Percentiles rank a stretch among this genome's conserved stretches.
These are phyloP conservation scores for Leishmania mexicana DNA, from an alignment of 208 protist species.

Conservation along the genomic window DNA sequence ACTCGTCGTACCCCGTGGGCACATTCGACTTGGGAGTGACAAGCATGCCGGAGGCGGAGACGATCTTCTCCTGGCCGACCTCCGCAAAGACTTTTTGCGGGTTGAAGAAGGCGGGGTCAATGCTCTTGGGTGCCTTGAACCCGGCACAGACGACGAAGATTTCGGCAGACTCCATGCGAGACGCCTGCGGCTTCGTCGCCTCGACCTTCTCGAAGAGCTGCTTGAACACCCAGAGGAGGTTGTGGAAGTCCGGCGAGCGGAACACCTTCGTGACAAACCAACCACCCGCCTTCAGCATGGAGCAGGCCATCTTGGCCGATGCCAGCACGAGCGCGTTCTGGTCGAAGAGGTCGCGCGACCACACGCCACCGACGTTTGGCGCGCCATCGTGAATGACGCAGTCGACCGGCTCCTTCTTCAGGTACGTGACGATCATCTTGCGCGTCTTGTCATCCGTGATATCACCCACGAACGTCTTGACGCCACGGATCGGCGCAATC, in stretches of 20 bases:
- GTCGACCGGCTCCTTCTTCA: slow-evolving; percentile 95
- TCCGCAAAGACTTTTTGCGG: slow-evolving; percentile 96
- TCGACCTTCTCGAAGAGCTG: slow-evolving; percentile 99
- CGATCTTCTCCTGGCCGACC: slow-evolving; percentile 89
- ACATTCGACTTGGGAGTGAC: slow-evolving; percentile 81
- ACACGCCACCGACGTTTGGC: slow-evolving; percentile 99
- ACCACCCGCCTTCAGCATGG: slow-evolving; percentile 93
- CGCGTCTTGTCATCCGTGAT: slow-evolving; percentile 98
- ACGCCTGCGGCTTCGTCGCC: slow-evolving; percentile 97
- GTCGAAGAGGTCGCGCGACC: slow-evolving; percentile 98
- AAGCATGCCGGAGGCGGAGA: slow-evolving; percentile 69
- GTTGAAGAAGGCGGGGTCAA: slow-evolving; percentile 97
- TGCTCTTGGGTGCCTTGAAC: slow-evolving; percentile 95
- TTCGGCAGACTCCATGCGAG: slow-evolving; percentile 98
- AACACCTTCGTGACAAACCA: slow-evolving; percentile 99
- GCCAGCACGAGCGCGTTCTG: slow-evolving; percentile 96
- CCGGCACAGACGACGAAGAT: slow-evolving; percentile 99
- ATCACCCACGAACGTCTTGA: slow-evolving; percentile 97
- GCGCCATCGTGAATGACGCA: slow-evolving; percentile 99
- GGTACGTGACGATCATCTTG: slow-evolving; percentile 91
- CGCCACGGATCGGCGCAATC: slow-evolving; percentile 97
- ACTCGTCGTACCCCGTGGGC: slow-evolving; percentile 92
- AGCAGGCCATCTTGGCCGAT: slow-evolving; percentile 96
- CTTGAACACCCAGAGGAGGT: slow-evolving; percentile 98
- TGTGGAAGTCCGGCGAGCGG: slow-evolving; percentile 98